Conservation (phyloP, 768 basidiomycete genomes). For the Boletus bicolor region DNA sequence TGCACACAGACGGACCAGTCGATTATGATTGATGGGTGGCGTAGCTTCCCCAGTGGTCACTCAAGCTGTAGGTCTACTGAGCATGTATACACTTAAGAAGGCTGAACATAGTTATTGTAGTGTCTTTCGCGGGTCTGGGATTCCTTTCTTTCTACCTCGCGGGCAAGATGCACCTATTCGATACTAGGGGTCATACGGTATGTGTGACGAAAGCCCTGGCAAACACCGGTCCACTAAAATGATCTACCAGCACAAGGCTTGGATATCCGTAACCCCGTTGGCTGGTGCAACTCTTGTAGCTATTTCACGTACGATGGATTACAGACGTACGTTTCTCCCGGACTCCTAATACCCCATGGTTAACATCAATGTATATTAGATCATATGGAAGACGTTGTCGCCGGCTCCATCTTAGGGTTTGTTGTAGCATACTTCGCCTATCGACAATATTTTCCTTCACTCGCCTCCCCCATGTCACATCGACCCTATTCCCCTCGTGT, state of each 20-base stretch:
- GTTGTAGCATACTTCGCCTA: conserved; percentile 71
- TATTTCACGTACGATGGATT: conserved; percentile 89
- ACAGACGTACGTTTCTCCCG: conserved; percentile 53
- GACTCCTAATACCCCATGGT: conserved; percentile 8
- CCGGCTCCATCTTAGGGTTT: conserved; percentile 75
- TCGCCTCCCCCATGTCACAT: conserved; percentile 60
- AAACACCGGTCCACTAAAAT: not conserved
- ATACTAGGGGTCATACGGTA: conserved; percentile 70
- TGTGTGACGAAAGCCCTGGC: conserved; percentile 15
- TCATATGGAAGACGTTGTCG: conserved; percentile 89
- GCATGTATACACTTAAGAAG: not conserved
- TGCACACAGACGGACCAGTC: conserved; percentile 68
- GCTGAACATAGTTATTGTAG: conserved; percentile 36
- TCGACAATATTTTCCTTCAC: conserved; percentile 79
- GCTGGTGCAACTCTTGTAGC: conserved; percentile 75
- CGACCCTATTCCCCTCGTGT: conserved; percentile 72
- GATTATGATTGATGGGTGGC: conserved; percentile 78
- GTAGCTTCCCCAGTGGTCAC: conserved; percentile 91
- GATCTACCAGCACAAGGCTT: conserved; percentile 62
- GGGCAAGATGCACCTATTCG: conserved; percentile 91
- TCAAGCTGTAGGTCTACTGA: conserved; percentile 61
- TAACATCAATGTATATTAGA: conserved; percentile 41
- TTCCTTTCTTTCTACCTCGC: conserved; percentile 87
- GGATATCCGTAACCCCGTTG: conserved; percentile 78
- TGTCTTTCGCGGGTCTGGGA: conserved; percentile 90